These are phyloP conservation scores for Alisma plantagoaquatica DNA, from an alignment of 106 monocot species.

Conservation along the genomic window DNA sequence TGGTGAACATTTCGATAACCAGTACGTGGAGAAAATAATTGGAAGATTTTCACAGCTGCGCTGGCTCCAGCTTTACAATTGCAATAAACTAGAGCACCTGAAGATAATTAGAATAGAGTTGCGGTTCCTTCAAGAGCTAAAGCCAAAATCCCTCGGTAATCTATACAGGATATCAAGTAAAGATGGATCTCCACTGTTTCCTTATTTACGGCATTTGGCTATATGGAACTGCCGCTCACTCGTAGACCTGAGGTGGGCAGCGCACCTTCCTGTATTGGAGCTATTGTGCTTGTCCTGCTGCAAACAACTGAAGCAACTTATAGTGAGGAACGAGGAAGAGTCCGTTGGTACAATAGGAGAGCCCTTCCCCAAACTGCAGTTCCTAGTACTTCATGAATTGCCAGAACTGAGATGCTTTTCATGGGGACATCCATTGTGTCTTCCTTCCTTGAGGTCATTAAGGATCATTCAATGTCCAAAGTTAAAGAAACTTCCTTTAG, in stretches of 20 bases:
- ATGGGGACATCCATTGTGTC: not conserved
- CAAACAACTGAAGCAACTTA: not conserved
- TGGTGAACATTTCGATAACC: not conserved
- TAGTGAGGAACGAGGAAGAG: too few relatives aligned
- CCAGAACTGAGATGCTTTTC: not conserved
- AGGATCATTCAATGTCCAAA: not conserved
- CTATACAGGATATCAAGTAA: not conserved
- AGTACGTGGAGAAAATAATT: not conserved
- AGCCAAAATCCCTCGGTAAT: not conserved
- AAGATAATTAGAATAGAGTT: not conserved
- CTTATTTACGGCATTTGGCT: not conserved
- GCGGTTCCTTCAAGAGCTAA: not conserved
- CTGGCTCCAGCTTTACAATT: not conserved
- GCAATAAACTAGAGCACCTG: not conserved
- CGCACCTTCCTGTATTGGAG: not conserved
- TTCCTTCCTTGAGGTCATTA: not conserved
- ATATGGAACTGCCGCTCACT: not conserved
- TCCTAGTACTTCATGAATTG: not conserved
- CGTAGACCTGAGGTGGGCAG: not conserved
- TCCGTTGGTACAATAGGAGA: not conserved
- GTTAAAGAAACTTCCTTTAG: conserved; percentile 13
- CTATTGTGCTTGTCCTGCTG: not conserved
- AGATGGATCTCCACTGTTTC: not conserved
- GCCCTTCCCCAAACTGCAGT: not conserved
- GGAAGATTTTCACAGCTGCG: not conserved